Percentiles rank a stretch among this genome's conserved stretches.
These are phyloP conservation scores for Plasmopara halstedii DNA, from an alignment of 352 stramenopile species.

Conservation along the genomic window DNA sequence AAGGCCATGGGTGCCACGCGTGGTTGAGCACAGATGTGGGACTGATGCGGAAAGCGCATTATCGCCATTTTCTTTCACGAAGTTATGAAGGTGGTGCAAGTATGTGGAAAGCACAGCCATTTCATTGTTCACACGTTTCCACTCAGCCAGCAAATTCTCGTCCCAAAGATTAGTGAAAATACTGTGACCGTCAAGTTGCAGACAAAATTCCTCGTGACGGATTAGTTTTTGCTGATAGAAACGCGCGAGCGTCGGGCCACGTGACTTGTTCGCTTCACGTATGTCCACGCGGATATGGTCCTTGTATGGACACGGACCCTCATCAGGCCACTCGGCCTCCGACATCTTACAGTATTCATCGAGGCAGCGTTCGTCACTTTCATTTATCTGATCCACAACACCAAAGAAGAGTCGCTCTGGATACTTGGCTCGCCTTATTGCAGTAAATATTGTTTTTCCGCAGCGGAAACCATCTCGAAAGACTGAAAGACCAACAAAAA, in stretches of 20 bases:
- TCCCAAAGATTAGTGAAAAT: constrained; percentile 86
- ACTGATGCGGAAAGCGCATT: constrained; percentile 54
- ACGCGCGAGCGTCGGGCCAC: constrained; percentile 68
- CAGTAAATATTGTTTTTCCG: constrained; percentile 75
- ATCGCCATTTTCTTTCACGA: constrained; percentile 69
- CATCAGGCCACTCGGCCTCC: constrained; percentile 48
- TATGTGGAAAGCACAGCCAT: constrained; percentile 82
- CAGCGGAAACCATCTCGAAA: constrained; percentile 79
- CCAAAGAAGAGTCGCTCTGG: constrained; percentile 72
- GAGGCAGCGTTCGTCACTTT: constrained; percentile 56
- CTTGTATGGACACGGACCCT: constrained; percentile 56
- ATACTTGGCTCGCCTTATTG: constrained; percentile 58
- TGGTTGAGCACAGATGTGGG: constrained; percentile 71
- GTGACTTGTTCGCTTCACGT: constrained; percentile 55
- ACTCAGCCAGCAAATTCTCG: constrained; percentile 60
- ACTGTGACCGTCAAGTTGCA: constrained; percentile 77
- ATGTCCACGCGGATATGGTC: constrained; percentile 71
- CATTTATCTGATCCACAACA: constrained; percentile 78
- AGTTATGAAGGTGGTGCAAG: constrained; percentile 76
- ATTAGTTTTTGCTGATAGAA: constrained; percentile 78
- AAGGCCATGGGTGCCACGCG: constrained; percentile 49
- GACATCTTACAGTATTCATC: constrained; percentile 78
- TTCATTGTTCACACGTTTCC: constrained; percentile 68
- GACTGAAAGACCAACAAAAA: constrained; percentile 72
- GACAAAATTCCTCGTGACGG: constrained; percentile 70